Percentiles rank a stretch among this genome's conserved stretches.
These are phyloP conservation scores for Lepidium africanum DNA, from an alignment of 345 rosid species.

Conservation along the genomic window DNA sequence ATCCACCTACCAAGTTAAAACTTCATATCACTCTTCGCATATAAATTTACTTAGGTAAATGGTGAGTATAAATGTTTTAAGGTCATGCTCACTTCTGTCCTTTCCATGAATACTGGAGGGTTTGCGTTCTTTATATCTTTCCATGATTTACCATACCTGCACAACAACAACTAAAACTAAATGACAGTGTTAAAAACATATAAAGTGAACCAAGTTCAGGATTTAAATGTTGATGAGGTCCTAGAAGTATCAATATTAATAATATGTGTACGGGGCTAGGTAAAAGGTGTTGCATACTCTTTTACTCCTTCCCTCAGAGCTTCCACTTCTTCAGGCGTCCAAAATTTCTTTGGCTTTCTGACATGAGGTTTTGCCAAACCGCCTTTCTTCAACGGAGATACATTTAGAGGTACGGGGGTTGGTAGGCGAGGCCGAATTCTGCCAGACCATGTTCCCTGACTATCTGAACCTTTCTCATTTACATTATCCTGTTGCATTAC, in stretches of 20 bases:
- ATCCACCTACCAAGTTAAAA: constrained; percentile 14
- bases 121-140: constrained; percentile 20
- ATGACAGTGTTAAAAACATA: background rate
- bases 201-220: constrained; percentile 4
- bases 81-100: constrained; percentile 19
- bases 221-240: background rate
- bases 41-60: background rate
- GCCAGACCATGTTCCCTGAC: constrained; percentile 16
- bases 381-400: constrained; percentile 8
- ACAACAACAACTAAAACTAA: background rate
- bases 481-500: constrained; percentile 14
- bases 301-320: constrained; percentile 28
- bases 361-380: background rate
- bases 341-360: constrained; percentile 20
- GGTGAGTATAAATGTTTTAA: background rate
- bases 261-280: background rate
- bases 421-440: constrained; percentile 20
- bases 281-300: constrained; percentile 14
- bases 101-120: constrained; percentile 18
- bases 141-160: constrained; percentile 26
- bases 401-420: constrained; percentile 4
- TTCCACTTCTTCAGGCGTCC: constrained; percentile 25
- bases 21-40: background rate
- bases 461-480: constrained; percentile 3
- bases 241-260: background rate